Base-by-base conservation (phyloP, 2,329 filamentous ascomycete genomes). In the Talaromyces sp. region DNA sequence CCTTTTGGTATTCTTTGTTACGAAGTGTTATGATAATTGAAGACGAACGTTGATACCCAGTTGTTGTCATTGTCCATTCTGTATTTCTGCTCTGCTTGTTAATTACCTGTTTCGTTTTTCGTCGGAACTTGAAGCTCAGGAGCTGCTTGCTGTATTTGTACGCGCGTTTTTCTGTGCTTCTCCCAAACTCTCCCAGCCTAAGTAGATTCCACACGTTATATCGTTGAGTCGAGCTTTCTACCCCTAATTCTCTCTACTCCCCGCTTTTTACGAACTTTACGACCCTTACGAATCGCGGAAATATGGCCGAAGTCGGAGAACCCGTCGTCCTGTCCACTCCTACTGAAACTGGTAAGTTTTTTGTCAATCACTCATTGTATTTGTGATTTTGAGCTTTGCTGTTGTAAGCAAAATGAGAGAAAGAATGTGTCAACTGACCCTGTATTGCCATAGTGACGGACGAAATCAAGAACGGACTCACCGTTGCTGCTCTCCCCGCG, bases 211-310 rank as follows among this genome's bases (percentile, higher is more conserved):
- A 35, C 19, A 59, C 35, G 37, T 45, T 43, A 31, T 31, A 27
- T 11, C 39, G 56, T 59, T 27, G 22, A 59, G 15, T 58, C 39
- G 39, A 59, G 27, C 56, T 43, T 27, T 43, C 19, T 31, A 19
- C 56, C 8, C 22, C 25, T 41, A 45, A 43, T 59, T 19, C 33
- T 59, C 56, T 25, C 25, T 39, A 45, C 37, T 31, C 39, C 27
- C 49, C 41, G 39, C 61, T 39, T 45, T 63, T 61, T 13, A 66
- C 64, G 64, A 63, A 22, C n/a, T 27, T 66, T 62, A 63, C 61
- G 61, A 66, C 62, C 27, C 35, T 17, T 39, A 27, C 37, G 56
- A 22, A 22, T 6, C 8, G 9, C 37, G 15, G 60, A 56, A 57
- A 27, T 17, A 63, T 63, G 61, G 52, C 61, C 61, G 39, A 57